Evolutionary conservation across 352 stramenopile genomes (phyloP).

Genomic region (Elongisporangium prolatum): DNA sequence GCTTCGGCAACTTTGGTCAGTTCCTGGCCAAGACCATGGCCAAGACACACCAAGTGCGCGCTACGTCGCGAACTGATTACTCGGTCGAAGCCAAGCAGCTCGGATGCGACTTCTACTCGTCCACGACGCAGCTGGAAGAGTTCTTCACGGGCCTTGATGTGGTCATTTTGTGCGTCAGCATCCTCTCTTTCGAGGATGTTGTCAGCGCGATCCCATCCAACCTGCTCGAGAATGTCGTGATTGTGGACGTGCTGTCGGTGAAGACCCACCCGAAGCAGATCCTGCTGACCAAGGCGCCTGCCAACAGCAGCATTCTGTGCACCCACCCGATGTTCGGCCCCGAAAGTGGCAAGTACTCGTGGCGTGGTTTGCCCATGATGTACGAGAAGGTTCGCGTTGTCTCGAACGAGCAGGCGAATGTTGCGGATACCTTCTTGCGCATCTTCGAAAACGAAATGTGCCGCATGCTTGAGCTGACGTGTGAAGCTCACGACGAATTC

Average conservation of each 20-base stretch:
- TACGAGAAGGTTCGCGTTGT: slow-evolving; percentile 92
- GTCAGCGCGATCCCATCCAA: slow-evolving; percentile 56
- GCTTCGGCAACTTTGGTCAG: slow-evolving; percentile 97
- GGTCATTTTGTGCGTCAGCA: slow-evolving; percentile 89
- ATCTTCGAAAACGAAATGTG: slow-evolving; percentile 97
- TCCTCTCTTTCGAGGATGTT: slow-evolving; percentile 73
- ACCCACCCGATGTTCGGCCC: slow-evolving; percentile 99
- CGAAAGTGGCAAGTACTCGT: slow-evolving; percentile 94
- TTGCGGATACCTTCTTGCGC: slow-evolving; percentile 90
- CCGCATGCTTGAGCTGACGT: slow-evolving; percentile 96
- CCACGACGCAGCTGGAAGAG: slow-evolving; percentile 61
- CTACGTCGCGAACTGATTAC: slow-evolving; percentile 88
- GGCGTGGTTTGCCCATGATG: slow-evolving; percentile 94
- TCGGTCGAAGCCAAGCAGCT: slow-evolving; percentile 35
- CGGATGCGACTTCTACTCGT: slow-evolving; percentile 60
- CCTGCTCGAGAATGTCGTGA: slow-evolving; percentile 82
- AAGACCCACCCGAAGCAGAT: slow-evolving; percentile 96
- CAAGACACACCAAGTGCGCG: slow-evolving; percentile 88
- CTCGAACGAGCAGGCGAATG: slow-evolving; percentile 41
- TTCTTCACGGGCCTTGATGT: slow-evolving; percentile 94
- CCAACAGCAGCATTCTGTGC: slow-evolving; percentile 91
- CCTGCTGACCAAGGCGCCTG: slow-evolving; percentile 88
- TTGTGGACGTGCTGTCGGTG: slow-evolving; percentile 98
- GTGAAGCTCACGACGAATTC: slow-evolving; percentile 94
- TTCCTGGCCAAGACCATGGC: slow-evolving; percentile 96